Conservation (phyloP, 345 rosid genomes). For the Abelmoschus esculentus region DNA sequence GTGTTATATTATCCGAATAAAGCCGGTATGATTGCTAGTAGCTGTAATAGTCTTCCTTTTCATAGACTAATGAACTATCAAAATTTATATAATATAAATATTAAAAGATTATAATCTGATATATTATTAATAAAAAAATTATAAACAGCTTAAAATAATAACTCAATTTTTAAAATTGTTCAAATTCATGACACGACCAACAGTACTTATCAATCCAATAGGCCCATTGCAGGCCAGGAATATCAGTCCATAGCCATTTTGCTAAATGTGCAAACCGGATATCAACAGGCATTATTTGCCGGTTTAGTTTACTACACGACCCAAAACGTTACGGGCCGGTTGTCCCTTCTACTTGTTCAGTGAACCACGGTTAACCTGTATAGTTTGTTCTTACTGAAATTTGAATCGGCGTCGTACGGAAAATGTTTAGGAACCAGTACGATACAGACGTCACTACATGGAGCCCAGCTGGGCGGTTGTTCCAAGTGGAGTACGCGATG, state of each 20-base stretch:
- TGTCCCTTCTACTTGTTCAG: background rate
- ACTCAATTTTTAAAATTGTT: too few relatives aligned
- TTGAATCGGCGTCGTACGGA: background rate
- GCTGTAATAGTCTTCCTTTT: too few relatives aligned
- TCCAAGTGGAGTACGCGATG: slow-evolving; percentile 99
- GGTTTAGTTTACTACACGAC: too few relatives aligned
- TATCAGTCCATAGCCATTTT: background rate
- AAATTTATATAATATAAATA: too few relatives aligned
- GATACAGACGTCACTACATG: slow-evolving; percentile 97
- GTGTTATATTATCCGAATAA: background rate
- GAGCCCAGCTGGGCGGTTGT: slow-evolving; percentile 94
- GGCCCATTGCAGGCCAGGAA: background rate
- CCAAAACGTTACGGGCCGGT: background rate
- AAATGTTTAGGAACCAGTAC: slow-evolving; percentile 88
- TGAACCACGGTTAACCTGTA: background rate
- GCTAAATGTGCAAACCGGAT: background rate
- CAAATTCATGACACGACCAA: too few relatives aligned
- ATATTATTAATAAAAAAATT: too few relatives aligned
- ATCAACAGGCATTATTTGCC: too few relatives aligned
- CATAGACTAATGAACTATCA: too few relatives aligned
- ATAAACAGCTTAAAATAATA: too few relatives aligned
- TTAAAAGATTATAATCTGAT: too few relatives aligned
- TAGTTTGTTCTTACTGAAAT: background rate
- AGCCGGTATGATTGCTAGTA: background rate
- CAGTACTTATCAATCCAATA: background rate